Percentiles rank a stretch among this genome's conserved stretches.
phyloP scores from a whole-genome alignment of 2,329 filamentous ascomycete genomes.

The Bipolaris cookei region DNA sequence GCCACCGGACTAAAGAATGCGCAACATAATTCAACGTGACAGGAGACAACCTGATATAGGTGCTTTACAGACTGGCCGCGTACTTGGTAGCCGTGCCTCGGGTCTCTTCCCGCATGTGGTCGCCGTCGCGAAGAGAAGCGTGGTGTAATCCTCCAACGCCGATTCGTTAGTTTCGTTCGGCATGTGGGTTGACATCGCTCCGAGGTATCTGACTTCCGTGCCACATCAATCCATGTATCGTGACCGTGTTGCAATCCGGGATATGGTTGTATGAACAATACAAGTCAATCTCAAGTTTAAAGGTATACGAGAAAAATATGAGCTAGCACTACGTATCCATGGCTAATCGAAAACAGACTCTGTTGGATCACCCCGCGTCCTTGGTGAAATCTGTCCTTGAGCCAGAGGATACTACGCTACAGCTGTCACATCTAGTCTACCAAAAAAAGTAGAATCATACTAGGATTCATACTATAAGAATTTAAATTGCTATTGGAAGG shows the following conservation, averaged over 20 bases:
- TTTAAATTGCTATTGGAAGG: too few relatives aligned
- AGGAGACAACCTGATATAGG: not conserved
- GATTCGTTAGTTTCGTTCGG: not conserved
- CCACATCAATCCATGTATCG: not conserved
- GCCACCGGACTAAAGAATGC: not conserved
- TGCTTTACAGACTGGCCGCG: not conserved
- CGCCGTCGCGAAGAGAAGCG: not conserved
- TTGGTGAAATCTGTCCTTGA: not conserved
- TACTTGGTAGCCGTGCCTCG: not conserved
- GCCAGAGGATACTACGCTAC: too few relatives aligned
- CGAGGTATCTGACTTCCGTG: not conserved
- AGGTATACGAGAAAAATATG: not conserved
- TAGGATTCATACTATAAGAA: too few relatives aligned
- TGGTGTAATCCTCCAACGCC: conserved; percentile 9
- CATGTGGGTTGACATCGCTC: conserved; percentile 3
- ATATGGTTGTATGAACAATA: not conserved
- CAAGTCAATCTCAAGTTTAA: not conserved
- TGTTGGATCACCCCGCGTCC: not conserved
- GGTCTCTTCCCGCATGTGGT: conserved; percentile 3
- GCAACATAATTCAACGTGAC: not conserved
- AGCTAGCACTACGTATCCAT: too few relatives aligned
- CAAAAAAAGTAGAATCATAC: too few relatives aligned
- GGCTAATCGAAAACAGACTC: not conserved
- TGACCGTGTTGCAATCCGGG: not conserved
- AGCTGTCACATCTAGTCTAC: too few relatives aligned